Conservation (phyloP, 108 stramenopile genomes). For the Bacterosira constricta region DNA sequence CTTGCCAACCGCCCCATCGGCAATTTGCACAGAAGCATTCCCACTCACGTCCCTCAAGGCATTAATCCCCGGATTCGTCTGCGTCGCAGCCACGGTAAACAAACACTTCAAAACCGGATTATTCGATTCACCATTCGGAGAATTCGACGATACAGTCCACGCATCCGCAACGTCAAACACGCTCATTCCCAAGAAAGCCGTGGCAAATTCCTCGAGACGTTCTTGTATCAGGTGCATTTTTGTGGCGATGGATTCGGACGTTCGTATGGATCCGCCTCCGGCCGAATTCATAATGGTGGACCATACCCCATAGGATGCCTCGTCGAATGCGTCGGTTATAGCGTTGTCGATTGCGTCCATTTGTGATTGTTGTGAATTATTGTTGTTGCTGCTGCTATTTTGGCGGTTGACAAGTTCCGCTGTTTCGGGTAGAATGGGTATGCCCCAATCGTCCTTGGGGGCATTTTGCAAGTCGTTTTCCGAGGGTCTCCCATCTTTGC, state of each 20-base stretch:
- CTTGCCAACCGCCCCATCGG: conserved; percentile 87
- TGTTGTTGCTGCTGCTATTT: neutral
- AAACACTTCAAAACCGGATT: conserved; percentile 47
- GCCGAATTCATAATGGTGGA: conserved; percentile 81
- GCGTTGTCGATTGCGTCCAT: conserved; percentile 7
- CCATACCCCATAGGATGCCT: conserved; percentile 90
- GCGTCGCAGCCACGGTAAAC: conserved; percentile 61
- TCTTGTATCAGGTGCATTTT: conserved; percentile 49
- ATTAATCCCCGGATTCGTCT: conserved; percentile 53
- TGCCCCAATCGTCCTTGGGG: conserved; percentile 82
- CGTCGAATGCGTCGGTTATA: conserved; percentile 72
- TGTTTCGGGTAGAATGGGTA: conserved; percentile 77
- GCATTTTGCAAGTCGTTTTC: conserved; percentile 66
- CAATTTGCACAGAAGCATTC: conserved; percentile 58
- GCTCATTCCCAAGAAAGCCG: conserved; percentile 92
- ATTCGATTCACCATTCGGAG: neutral
- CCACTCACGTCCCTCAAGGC: conserved; percentile 53
- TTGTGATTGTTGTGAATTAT: neutral
- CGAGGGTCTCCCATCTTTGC: conserved; percentile 9
- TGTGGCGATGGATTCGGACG: conserved; percentile 21
- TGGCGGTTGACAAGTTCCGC: neutral
- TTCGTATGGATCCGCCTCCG: conserved; percentile 26
- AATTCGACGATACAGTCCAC: conserved; percentile 73
- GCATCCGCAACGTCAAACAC: conserved; percentile 95
- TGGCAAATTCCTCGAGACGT: conserved; percentile 91